Base-by-base conservation (phyloP, 2,329 filamentous ascomycete genomes). In the Huntiella moniliformis region DNA sequence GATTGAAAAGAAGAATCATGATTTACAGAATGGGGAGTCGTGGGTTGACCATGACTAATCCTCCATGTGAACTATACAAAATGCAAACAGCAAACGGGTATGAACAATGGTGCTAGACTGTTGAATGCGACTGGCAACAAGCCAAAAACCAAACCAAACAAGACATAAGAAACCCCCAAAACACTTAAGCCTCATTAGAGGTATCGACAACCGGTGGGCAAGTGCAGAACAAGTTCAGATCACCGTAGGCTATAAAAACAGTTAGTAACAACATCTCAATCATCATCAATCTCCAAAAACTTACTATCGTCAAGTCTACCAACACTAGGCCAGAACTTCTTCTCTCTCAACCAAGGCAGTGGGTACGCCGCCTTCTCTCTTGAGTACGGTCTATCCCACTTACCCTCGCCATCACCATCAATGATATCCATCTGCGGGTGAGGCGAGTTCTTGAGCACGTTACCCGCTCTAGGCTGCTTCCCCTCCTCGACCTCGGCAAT, bases 281-380 rank as follows among this genome's bases (percentile, higher is more conserved):
- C 4, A 12, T 13, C 12, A 34, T 18, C 4, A 5, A 8, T n/a
- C 13, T 10, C 15, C 10, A 13, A 15, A 16, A 40, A 68, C 80
- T 70, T 62, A 88, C 83, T 73, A 67, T 95, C 88, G 59, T 96
- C 82, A 15, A 95, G 68, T 59, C 88, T 73, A 5, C 81, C 84
- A 11, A 94, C 85, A 33, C 68, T 78, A 0, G 88, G 87, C 88
- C 88, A 96, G 65, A 95, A 95, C 69, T 96, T 96, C 79, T 92
- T 95, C 73, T 94, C 83, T 60, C 74, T 73, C 51, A 96, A 64
- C 63, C 75, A 93, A 0, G 77, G 68, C 51, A 93, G 59, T 13
- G 88, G 88, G 60, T 94, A 96, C 0, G 85, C 88, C 0, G 88
- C 88, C 63, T 78, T 72, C 64, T 91, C 80, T 22, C 86, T 67